These are phyloP conservation scores for Lasiodiplodia hormozganensis DNA, from an alignment of 2,329 filamentous ascomycete species.

Conservation along the genomic window DNA sequence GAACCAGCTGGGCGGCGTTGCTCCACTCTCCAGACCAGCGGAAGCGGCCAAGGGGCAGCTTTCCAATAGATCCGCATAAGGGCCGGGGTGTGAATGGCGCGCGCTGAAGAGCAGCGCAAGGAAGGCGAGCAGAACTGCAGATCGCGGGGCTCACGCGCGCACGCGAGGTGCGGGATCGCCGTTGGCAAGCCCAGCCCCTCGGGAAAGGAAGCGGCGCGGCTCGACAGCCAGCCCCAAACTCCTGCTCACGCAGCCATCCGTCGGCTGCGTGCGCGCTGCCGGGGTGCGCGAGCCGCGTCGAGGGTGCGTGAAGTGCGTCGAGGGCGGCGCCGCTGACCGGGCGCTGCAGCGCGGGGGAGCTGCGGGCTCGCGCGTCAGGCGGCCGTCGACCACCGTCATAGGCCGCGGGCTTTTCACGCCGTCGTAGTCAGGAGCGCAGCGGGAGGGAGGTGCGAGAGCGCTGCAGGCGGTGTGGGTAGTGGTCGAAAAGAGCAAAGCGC, in stretches of 20 bases:
- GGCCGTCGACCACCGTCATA: neutral
- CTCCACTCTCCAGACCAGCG: conserved; percentile 18
- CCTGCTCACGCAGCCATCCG: neutral
- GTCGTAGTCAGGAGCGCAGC: neutral
- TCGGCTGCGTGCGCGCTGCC: neutral
- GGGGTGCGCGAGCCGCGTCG: neutral
- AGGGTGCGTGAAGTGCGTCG: neutral
- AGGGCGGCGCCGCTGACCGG: neutral
- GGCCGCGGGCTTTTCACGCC: too few relatives aligned
- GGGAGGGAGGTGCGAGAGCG: neutral
- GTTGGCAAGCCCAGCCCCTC: conserved; percentile 10
- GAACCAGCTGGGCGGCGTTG: conserved; percentile 4
- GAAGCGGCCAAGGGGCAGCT: neutral
- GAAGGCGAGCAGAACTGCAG: conserved; percentile 5
- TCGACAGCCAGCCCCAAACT: neutral
- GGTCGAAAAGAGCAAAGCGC: neutral
- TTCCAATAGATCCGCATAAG: conserved; percentile 25
- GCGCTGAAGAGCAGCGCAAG: conserved; percentile 14
- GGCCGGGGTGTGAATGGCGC: neutral
- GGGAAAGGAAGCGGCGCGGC: conserved; percentile 20
- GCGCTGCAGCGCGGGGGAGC: neutral
- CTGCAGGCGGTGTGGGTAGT: neutral
- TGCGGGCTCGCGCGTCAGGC: conserved; percentile 2
- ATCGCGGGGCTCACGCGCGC: conserved; percentile 22
- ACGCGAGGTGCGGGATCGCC: conserved; percentile 23